Evolutionary conservation across 2,329 filamentous ascomycete genomes (phyloP), one percentile per base, ranked within the genome.

Genomic region (Penicillium sp.): DNA sequence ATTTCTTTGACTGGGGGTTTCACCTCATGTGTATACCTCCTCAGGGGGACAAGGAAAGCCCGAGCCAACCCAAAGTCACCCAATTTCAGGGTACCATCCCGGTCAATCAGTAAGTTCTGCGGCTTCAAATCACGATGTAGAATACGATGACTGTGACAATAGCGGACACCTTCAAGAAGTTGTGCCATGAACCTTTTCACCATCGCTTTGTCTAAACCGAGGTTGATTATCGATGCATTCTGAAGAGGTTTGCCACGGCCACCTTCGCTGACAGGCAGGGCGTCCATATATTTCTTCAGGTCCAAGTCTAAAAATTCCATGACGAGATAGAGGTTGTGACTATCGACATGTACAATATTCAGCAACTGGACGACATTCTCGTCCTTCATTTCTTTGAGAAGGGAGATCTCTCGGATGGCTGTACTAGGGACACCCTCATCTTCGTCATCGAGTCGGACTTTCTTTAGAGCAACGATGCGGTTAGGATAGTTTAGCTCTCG

Each of bases 221-320:
- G 79, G 71, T 83, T 81, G 54, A 90, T 78, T 52, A 84, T 82
- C 51, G 84, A 85, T 49, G 89, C 90, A 65, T 93, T 90, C 8
- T 92, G 92, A 49, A 96, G 81, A 43, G 90, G 84, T 79, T 93
- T 94, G 69, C 91, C 91, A 58, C 91, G 86, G 42, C 91, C 91
- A 66, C 91, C 91, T 70, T 96, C 89, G 70, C 83, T 88, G 58
- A 93, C 87, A 4, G 91, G 91, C 43, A 96, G 83, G 6, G 91
- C 85, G 76, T 96, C 93, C 91, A 96, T 96, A 77, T 96, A 96
- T 77, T 94, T 96, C 81, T 96, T 96, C 67, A 96, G 81, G 70
- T 96, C 92, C 57, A 93, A 83, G 71, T 96, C 92, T 66, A 96
- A 87, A 76, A 90, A 96, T 75, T 96, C 92, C 64, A 93, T 90